These are phyloP conservation scores for Coemansia sp. DNA, from an alignment of 192 early-diverging fungal genomes.

Conservation along the genomic window DNA sequence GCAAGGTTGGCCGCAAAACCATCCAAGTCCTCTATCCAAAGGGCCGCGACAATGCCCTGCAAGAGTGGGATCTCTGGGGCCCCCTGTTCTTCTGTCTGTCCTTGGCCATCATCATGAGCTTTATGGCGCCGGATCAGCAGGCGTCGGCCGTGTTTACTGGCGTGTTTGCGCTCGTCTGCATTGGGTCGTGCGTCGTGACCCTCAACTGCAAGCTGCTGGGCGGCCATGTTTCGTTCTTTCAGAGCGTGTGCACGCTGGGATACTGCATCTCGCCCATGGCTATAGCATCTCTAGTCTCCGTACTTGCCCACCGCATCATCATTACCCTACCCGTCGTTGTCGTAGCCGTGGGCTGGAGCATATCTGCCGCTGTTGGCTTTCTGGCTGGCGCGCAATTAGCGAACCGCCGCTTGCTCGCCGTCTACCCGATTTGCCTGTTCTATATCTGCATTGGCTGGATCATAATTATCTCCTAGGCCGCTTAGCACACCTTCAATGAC, in stretches of 20 bases:
- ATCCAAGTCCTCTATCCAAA: conserved; percentile 45
- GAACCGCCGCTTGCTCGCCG: conserved; percentile 79
- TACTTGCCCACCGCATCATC: conserved; percentile 65
- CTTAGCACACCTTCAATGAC: neutral
- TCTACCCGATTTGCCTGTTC: conserved; percentile 94
- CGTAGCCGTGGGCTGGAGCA: conserved; percentile 83
- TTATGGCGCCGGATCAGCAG: conserved; percentile 76
- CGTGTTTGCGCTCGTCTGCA: conserved; percentile 93
- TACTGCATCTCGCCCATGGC: conserved; percentile 97
- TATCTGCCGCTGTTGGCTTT: conserved; percentile 91
- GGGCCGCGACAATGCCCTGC: conserved; percentile 39
- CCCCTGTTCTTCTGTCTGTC: conserved; percentile 90
- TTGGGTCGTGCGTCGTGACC: conserved; percentile 91
- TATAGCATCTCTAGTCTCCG: conserved; percentile 68
- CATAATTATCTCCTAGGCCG: conserved; percentile 69
- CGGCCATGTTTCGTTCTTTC: conserved; percentile 93
- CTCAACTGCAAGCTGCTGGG: conserved; percentile 95
- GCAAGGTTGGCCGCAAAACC: conserved; percentile 39
- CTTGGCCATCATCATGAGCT: conserved; percentile 80
- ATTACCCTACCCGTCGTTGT: conserved; percentile 72
- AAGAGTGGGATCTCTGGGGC: conserved; percentile 91
- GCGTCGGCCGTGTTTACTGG: conserved; percentile 83
- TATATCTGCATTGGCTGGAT: conserved; percentile 96
- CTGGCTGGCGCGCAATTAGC: conserved; percentile 81
- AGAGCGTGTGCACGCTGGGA: conserved; percentile 92